Conservation (phyloP, 1,284 basidiomycete species). For the Microbotryum violaceum region DNA sequence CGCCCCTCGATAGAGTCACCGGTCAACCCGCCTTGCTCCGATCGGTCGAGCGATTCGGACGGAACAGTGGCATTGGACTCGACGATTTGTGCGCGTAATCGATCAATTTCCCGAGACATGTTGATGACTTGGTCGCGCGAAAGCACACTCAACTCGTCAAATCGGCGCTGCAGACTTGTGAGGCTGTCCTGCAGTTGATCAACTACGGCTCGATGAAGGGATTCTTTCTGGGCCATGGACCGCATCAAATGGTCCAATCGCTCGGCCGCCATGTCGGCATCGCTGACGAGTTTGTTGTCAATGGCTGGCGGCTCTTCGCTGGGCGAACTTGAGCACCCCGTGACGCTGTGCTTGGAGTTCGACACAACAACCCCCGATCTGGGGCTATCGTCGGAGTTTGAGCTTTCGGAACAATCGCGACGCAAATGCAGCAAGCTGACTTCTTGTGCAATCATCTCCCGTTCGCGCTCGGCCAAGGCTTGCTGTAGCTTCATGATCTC, state of each 20-base stretch:
- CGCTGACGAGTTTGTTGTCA: not conserved
- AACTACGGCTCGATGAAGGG: slow-evolving; percentile 66
- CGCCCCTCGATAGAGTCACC: too few species aligned
- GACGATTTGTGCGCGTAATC: slow-evolving; percentile 46
- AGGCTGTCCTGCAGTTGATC: slow-evolving; percentile 63
- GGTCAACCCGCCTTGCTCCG: not conserved
- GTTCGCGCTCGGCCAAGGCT: slow-evolving; percentile 72
- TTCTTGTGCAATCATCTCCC: slow-evolving; percentile 67
- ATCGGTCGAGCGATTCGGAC: not conserved
- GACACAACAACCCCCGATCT: not conserved
- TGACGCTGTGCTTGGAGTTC: too few species aligned
- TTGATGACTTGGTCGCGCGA: slow-evolving; percentile 73
- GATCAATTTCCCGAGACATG: slow-evolving; percentile 75
- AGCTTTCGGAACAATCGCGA: slow-evolving; percentile 44
- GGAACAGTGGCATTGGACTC: not conserved
- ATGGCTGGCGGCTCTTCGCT: slow-evolving; percentile 1
- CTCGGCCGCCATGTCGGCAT: slow-evolving; percentile 41
- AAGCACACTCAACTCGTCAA: slow-evolving; percentile 67
- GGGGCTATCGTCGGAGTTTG: slow-evolving; percentile 43
- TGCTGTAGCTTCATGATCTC: slow-evolving; percentile 87
- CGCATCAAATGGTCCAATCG: slow-evolving; percentile 78
- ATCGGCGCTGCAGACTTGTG: slow-evolving; percentile 59
- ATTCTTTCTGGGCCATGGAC: slow-evolving; percentile 92
- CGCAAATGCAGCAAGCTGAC: slow-evolving; percentile 20
- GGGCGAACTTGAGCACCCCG: not conserved